Base-by-base conservation (phyloP, 2,329 filamentous ascomycete species). In the Hymenoscyphus scutula region DNA sequence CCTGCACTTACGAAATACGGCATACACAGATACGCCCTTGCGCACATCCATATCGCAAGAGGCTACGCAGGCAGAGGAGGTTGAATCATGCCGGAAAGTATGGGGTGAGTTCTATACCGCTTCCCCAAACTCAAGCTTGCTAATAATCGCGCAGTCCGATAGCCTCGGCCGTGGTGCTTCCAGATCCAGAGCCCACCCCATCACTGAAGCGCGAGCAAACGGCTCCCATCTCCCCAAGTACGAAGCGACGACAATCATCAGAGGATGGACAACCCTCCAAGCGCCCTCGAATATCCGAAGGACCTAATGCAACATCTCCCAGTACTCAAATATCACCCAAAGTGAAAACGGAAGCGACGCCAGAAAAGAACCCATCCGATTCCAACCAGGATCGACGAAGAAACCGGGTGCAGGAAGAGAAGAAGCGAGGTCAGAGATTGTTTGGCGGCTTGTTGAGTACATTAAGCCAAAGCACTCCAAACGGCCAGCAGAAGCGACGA, bases 341-440 rank as follows among this genome's bases (percentile, higher is more conserved):
- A 41, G 53, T 55, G 38, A 68, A 66, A 58, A 53, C 34, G 51
- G 60, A 64, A 54, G 65, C 67, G 53, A 48, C 62, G 23, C 51
- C 59, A 60, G 29, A 66, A 38, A 73, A 72, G 38, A 58, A 53
- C 32, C 68, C 67, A 64, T 70, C 69, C 53, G 61, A 70, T 61
- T 72, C 77, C 29, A 37, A 59, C 74, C 45, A 25, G 29, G 62
- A 63, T 17, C 57, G 76, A 58, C 77, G 80, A 58, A 77, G 75
- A 66, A 79, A 74, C 61, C 77, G 82, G 58, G 77, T 80, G 30
- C 79, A 87, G 62, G 90, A 96, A 71, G 94, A 98, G 74, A 91
- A 88, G 75, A 92, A 90, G 74, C 89, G 94, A 41, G 90, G 91
- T 25, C 89, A 90, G 76, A 85, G 94, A 59, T 81, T 98, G 64